Evolutionary conservation across 1,284 basidiomycete genomes (phyloP), one percentile per base, ranked within the genome.

Genomic region (Ustilago bromivora): DNA sequence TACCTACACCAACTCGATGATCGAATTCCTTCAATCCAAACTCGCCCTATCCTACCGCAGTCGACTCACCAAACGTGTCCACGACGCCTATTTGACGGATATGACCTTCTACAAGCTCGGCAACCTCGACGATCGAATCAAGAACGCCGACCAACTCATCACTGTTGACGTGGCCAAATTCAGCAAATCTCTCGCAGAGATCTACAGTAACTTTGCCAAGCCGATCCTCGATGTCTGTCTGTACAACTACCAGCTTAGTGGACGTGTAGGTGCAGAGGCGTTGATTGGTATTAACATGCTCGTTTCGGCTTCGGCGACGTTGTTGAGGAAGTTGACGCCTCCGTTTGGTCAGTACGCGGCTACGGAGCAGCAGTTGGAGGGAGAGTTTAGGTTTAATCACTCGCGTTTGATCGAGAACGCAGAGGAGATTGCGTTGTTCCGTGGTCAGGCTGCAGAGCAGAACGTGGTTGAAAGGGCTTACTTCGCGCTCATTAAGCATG

Each of bases 61-160:
- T 0, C 90, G 95, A 71, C 88, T 98, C 43, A 98, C 96, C 0
- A 89, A 91, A 55, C 90, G 93, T 78, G 92, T 96, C 1, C 90
- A 98, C 88, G 89, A 90, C 59, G 90, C 92, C 78, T 98, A 99
- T 85, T 90, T 99, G 12, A 92, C 93, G 13, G 90, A 92, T 57
- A 90, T 74, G 87, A 90, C 87, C 34, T 98, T 96, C 87, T 99
- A 98, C 87, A 96, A 97, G 86, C 88, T 98, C 35, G 91, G 94
- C 92, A 86, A 82, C 90, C 87, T 86, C 41, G 84, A 86, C 55
- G 96, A 98, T 86, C 89, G 96, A 62, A 95, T 98, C 77, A 95
- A 95, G 88, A 98, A 98, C 80, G 93, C 94, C 10, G 96, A 98
- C 84, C 96, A 98, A 92, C 93, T 96, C 91, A 94, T 98, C 76